Base-by-base conservation (phyloP, 2,329 filamentous ascomycete genomes). In the Aspergillus texensis region DNA sequence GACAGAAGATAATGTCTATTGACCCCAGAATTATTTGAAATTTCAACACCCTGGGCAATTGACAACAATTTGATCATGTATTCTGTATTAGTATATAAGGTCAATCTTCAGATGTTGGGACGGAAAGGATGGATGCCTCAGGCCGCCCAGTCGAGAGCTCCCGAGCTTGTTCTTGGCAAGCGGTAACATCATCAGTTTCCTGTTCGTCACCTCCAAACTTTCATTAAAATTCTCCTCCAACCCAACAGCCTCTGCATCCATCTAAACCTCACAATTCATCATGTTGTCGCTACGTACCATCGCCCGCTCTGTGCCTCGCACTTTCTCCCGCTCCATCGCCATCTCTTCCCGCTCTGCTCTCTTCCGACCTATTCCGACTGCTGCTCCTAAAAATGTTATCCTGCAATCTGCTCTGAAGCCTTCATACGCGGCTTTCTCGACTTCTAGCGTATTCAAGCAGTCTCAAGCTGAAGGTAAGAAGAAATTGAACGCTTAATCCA, bases 281-380 rank as follows among this genome's bases (percentile, higher is more conserved):
- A 93, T 93, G 91, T 82, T 93, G 75, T 89, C 90, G 69, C 81
- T 92, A 69, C 85, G 90, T 77, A 81, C 84, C 65, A 76, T 90
- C 68, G 84, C 86, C 74, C 89, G 91, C 76, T 85, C 88, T 57
- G 86, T 88, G 75, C 89, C 91, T 71, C 87, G 89, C 75, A 83
- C 84, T 62, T 71, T 90, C 60, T 81, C 85, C 70, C 86, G 89
- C 67, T 77, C 79, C 71, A 74, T 90, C 67, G 81, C 85, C 66
- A 78, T 81, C 62, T 78, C 84, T 59, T 79, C 85, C 43, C 67
- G 71, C 53, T 67, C 71, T 56, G 71, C 85, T 65, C 80, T 84
- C 71, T 64, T 73, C 67, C 83, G 84, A 75, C 79, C 82, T 63
- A 78, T 84, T 65, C 77, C 81, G 55, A 72, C 79, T 54, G 73